Evolutionary conservation across 495 filamentous ascomycete genomes (phyloP), one percentile per base, ranked within the genome.

Genomic region (Hypoxylon perforatum): DNA sequence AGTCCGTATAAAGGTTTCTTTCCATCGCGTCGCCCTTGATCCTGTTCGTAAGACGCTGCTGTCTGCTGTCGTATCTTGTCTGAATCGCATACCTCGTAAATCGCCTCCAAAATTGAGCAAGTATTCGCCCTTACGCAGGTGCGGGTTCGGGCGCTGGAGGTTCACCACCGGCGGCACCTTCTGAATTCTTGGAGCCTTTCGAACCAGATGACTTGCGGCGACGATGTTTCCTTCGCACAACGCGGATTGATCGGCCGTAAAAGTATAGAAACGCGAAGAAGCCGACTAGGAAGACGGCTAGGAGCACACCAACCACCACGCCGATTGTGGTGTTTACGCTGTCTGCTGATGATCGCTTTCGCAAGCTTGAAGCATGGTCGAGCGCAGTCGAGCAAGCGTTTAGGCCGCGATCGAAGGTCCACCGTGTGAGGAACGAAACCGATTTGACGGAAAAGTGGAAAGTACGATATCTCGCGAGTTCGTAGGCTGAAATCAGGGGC

Each of bases 301-400:
- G 57, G 33, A 75, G 62, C 39, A 79, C 54, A 21, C 75, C 76
- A 56, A 77, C 76, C 9, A 74, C 65, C 10, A 72, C 73, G 28
- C 74, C 76, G 45, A 78, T 78, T 1, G 68, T 78, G 50, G 67
- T 66, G 49, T 78, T 76, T 39, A 70, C 53, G 50, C 41, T 53
- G 49, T 50, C 55, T 38, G 28, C 49, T 21, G 54, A 35, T 18
- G 61, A 18, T 45, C 67, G 51, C 48, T 66, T 70, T 9, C 41
- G 35, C 38, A 65, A 33, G 41, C 44, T 55, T 9, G 57, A 33
- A 11, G 48, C 18, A 39, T 46, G 61, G 14, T 57, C 47, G 30
- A 61, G 25, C n/a, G 41, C 44, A 19, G 35, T 21, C 18, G 62
- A 44, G 48, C 52, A 45, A 25, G 41, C 33, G 18, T 7, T 25